A percentile compares a stretch with the other conserved stretches of the same genome.
These are phyloP conservation scores for Brassica carinata DNA, from an alignment of 345 rosid species.

Conservation along the genomic window DNA sequence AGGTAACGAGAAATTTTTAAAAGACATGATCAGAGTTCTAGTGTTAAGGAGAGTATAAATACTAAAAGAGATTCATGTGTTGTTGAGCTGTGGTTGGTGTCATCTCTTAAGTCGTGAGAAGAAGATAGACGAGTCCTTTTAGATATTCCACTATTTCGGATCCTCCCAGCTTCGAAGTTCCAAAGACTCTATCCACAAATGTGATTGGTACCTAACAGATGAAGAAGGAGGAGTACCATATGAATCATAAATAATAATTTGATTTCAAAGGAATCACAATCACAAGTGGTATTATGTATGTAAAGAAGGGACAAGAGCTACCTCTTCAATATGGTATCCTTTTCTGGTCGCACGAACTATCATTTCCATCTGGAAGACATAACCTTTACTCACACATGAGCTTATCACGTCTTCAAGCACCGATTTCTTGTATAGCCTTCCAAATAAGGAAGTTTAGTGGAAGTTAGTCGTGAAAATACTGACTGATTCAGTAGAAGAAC, in stretches of 20 bases:
- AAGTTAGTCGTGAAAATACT: slow-evolving; percentile 20
- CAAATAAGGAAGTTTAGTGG: slow-evolving; percentile 10
- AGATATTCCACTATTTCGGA: slow-evolving; percentile 95
- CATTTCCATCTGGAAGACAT: slow-evolving; percentile 99
- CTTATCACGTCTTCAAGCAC: slow-evolving; percentile 82
- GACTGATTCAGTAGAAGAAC: neutral
- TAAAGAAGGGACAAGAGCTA: slow-evolving; percentile 7
- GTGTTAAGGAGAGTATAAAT: slow-evolving; percentile 15
- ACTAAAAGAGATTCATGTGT: neutral
- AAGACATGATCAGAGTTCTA: slow-evolving; percentile 10
- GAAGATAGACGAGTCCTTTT: slow-evolving; percentile 82
- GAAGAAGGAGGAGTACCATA: slow-evolving; percentile 5
- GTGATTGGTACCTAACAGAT: slow-evolving; percentile 86
- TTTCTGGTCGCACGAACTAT: slow-evolving; percentile 93
- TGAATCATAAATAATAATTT: neutral
- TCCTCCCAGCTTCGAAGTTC: slow-evolving; percentile 97
- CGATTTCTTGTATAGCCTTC: slow-evolving; percentile 79
- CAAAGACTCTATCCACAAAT: slow-evolving; percentile 90
- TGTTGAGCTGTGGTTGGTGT: slow-evolving; percentile 15
- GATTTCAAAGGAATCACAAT: neutral
- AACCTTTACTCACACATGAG: slow-evolving; percentile 89
- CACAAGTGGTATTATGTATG: neutral
- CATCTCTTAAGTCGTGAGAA: slow-evolving; percentile 67
- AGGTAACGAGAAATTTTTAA: slow-evolving; percentile 18
- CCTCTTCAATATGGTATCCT: slow-evolving; percentile 92